phyloP scores from a whole-genome alignment of 805 yeast genomes.

The Kluyveromyces aestuarii region DNA sequence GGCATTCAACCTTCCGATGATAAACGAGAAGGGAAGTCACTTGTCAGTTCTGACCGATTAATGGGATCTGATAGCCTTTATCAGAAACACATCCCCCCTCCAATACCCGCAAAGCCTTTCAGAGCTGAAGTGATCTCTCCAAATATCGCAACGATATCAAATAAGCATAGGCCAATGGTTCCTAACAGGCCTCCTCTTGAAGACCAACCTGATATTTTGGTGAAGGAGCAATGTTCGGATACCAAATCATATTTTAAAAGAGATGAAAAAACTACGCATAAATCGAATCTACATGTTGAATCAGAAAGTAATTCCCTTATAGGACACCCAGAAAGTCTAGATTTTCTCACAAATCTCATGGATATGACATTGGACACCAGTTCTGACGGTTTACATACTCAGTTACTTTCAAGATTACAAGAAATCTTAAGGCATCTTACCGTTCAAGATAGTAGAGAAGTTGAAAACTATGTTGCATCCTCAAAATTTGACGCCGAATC shows the following conservation, averaged over 20 bases:
- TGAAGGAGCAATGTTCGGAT: neutral
- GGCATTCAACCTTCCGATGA: neutral
- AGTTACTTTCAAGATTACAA: conserved; percentile 10
- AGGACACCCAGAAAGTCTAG: no score
- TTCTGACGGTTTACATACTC: conserved; percentile 6
- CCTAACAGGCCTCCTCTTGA: neutral
- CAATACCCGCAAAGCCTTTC: neutral
- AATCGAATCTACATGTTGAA: neutral
- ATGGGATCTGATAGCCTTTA: neutral
- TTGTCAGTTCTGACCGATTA: neutral
- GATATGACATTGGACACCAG: conserved; percentile 1
- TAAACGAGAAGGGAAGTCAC: neutral
- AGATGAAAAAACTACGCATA: no score
- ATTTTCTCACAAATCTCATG: conserved; percentile 7
- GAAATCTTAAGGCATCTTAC: conserved; percentile 8
- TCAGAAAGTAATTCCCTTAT: neutral
- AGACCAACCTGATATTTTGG: neutral
- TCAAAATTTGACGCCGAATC: neutral
- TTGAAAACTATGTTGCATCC: neutral
- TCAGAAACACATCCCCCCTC: neutral
- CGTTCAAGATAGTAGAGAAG: conserved; percentile 4
- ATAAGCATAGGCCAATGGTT: neutral
- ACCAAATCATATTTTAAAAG: neutral
- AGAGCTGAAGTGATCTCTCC: neutral
- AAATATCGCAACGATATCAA: neutral